Evolutionary conservation across 2,329 filamentous ascomycete genomes (phyloP).

Genomic region (Exophiala viscosa): DNA sequence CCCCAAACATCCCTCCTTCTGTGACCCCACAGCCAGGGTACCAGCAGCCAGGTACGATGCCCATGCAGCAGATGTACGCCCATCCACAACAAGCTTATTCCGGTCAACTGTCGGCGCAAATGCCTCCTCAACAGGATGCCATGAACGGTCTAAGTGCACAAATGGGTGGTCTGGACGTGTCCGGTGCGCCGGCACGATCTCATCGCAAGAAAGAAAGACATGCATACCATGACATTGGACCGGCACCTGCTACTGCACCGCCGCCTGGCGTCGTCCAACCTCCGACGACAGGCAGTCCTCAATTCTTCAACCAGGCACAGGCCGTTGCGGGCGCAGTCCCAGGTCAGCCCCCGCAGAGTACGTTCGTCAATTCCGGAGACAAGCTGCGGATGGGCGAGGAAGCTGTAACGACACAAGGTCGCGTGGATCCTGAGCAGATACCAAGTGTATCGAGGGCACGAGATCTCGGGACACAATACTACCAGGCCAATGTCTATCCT

Average conservation of each 20-base stretch:
- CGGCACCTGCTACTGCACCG: constrained; percentile 52
- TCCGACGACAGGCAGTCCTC: constrained; percentile 6
- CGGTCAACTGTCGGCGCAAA: constrained; percentile 9
- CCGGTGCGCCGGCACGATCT: constrained; percentile 46
- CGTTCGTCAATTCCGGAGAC: constrained; percentile 23
- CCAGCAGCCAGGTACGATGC: constrained; percentile 12
- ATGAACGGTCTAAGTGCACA: constrained; percentile 53
- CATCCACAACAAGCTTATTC: constrained; percentile 12
- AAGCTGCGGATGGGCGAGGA: constrained; percentile 44
- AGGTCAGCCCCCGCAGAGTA: constrained; percentile 24
- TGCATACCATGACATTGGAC: constrained; percentile 82
- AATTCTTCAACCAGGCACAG: constrained; percentile 34
- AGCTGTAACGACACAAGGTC: constrained; percentile 63
- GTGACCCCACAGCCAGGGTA: constrained; percentile 19
- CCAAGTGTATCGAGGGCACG: constrained; percentile 84
- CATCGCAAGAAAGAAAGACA: constrained; percentile 90
- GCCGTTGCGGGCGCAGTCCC: constrained; percentile 35
- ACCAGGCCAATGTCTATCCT: constrained; percentile 81
- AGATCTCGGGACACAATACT: constrained; percentile 78
- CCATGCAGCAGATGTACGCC: constrained; percentile 13
- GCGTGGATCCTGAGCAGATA: constrained; percentile 86
- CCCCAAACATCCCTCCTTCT: constrained; percentile 12
- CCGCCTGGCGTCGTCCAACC: background rate
- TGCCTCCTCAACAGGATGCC: constrained; percentile 15
- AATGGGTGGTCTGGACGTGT: constrained; percentile 73